phyloP scores from a whole-genome alignment of 2,329 filamentous ascomycete species.

The Penicillium glabrum region DNA sequence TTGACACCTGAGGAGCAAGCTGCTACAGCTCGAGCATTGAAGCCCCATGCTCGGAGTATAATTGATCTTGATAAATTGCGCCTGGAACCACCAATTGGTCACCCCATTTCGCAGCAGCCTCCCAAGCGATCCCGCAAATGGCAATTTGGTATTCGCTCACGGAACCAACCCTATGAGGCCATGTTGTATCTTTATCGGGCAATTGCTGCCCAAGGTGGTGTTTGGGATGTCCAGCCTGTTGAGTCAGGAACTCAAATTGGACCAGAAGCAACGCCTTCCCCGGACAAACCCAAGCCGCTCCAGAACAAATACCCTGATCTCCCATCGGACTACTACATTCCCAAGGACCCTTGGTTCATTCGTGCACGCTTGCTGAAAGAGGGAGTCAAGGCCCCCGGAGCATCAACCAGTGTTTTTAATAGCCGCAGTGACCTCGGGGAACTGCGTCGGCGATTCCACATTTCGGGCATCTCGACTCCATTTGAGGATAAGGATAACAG shows the following conservation, averaged over 20 bases:
- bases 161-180: conserved; percentile 91
- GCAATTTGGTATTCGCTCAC: conserved; percentile 96
- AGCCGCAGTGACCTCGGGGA: conserved; percentile 45
- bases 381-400: conserved; percentile 62
- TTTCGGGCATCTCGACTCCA: conserved; percentile 33
- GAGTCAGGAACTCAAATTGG: conserved; percentile 39
- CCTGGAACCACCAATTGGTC: conserved; percentile 56
- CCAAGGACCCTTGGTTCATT: conserved; percentile 93
- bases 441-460: conserved; percentile 39
- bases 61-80: conserved; percentile 64
- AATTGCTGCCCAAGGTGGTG: conserved; percentile 79
- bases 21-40: conserved; percentile 75
- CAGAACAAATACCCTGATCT: conserved; percentile 47
- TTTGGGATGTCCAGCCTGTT: conserved; percentile 67
- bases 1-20: conserved; percentile 69
- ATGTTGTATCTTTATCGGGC: conserved; percentile 95
- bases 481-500: conserved; percentile 35
- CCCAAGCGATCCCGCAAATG: conserved; percentile 75
- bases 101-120: conserved; percentile 41
- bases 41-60: conserved; percentile 76
- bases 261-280: conserved; percentile 33
- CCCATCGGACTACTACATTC: conserved; percentile 71
- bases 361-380: conserved; percentile 84
- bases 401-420: conserved; percentile 38
- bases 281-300: conserved; percentile 38